Evolutionary conservation across 495 filamentous ascomycete species (phyloP).

Genomic region (Bacidia rubella): DNA sequence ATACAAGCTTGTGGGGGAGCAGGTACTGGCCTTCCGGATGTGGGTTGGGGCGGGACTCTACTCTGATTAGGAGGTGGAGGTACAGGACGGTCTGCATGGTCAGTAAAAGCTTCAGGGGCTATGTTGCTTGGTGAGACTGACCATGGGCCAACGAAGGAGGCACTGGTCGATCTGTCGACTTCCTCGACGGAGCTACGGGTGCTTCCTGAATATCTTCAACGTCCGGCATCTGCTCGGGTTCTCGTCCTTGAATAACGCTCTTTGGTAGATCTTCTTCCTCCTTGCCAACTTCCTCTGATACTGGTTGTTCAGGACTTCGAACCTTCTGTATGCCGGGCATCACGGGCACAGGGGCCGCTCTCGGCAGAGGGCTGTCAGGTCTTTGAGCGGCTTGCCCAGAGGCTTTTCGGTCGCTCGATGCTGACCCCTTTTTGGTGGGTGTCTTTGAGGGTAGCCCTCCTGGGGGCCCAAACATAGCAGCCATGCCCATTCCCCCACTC

Average conservation of each 20-base stretch:
- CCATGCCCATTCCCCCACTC: conserved; percentile 96
- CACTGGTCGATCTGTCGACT: conserved; percentile 31
- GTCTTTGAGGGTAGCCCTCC: conserved; percentile 47
- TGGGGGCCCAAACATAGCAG: conserved; percentile 80
- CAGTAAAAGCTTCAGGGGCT: not conserved
- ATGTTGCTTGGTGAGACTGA: conserved; percentile 20
- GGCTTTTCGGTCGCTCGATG: conserved; percentile 54
- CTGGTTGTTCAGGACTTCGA: conserved; percentile 29
- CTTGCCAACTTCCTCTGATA: conserved; percentile 25
- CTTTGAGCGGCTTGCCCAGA: conserved; percentile 29
- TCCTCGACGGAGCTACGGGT: conserved; percentile 27
- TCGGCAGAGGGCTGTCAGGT: conserved; percentile 36
- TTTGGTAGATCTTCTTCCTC: conserved; percentile 29
- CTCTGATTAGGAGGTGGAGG: conserved; percentile 34
- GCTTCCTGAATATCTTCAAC: conserved; percentile 47
- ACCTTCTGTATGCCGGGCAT: conserved; percentile 54
- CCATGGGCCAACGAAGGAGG: conserved; percentile 40
- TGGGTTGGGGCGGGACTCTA: conserved; percentile 37
- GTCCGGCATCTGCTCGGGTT: conserved; percentile 43
- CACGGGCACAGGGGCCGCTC: conserved; percentile 60
- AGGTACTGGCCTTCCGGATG: conserved; percentile 49
- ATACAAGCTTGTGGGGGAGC: conserved; percentile 57
- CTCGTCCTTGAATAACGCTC: conserved; percentile 30
- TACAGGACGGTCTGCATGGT: conserved; percentile 31
- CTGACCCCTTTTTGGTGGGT: conserved; percentile 38